phyloP scores from a whole-genome alignment of 345 rosid genomes.

The Citrus trifoliata region DNA sequence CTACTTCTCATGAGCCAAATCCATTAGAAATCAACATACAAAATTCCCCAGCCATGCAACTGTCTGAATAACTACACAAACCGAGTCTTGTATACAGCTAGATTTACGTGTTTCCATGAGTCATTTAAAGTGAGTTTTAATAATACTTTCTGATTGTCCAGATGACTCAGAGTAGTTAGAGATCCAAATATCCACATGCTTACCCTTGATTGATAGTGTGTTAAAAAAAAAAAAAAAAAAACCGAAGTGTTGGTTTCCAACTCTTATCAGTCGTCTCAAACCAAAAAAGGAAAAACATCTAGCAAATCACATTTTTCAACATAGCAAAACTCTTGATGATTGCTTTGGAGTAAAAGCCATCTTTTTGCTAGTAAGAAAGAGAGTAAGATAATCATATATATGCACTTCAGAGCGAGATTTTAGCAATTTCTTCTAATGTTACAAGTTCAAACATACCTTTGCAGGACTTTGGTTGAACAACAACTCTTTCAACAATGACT shows the following conservation, averaged over 20 bases:
- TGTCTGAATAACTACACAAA: not conserved
- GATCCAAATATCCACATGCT: not conserved
- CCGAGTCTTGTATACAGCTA: not conserved
- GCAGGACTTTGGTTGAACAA: constrained; percentile 83
- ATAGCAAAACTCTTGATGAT: not conserved
- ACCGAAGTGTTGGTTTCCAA: not conserved
- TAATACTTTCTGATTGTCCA: not conserved
- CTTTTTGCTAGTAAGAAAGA: not conserved
- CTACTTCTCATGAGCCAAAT: not conserved
- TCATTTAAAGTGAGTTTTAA: not conserved
- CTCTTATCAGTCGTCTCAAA: not conserved
- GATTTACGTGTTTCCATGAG: not conserved
- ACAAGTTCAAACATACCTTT: constrained; percentile 49
- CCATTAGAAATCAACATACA: not conserved
- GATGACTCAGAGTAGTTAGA: not conserved
- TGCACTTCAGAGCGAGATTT: too few relatives aligned
- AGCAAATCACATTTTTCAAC: not conserved
- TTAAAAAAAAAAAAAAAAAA: not conserved
- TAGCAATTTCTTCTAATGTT: not conserved
- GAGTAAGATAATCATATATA: not conserved
- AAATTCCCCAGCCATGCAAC: not conserved
- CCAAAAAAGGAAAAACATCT: not conserved
- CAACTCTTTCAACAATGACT: constrained; percentile 64
- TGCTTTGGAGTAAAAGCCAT: not conserved
- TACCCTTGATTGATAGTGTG: not conserved